Evolutionary conservation across 345 rosid genomes (phyloP), one percentile per base, ranked within the genome.

Genomic region (Schrenkiella parvula): DNA sequence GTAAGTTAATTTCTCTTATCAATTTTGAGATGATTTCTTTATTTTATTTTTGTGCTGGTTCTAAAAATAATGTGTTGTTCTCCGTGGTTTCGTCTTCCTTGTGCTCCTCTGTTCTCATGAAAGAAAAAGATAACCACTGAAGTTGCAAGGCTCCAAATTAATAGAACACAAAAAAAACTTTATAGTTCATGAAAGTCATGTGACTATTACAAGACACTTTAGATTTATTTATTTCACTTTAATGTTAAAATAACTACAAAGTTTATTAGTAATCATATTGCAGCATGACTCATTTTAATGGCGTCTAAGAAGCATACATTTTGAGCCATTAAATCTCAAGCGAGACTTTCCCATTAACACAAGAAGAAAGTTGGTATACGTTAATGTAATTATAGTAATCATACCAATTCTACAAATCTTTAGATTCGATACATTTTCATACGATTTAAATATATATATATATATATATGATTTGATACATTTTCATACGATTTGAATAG

Each of bases 281-380:
- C 26, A 44, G 25, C 75, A 46, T 55, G 66, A 69, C 59, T 37
- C 17, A 47, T 44, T 54, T 76, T 56, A 70, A 66, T 70, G 80
- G 75, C 71, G 39, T 70, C 66, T 63, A 70, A 37, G 53, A 62
- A 69, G 35, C 71, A 70, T 12, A 18, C 62, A 76, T 47, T 76
- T 63, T 76, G 75, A 56, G 48, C 80, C 80, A 31, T 70, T 63
- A 76, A 63, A 54, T 38, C 10, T 13, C 53, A 46, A 38, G 15
- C n/a, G 37, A 62, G 71, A 76, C 75, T 70, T 76, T 76, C 34
- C 71, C 75, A 76, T 69, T 46, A 70, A 46, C 74, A 35, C 59
- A 69, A 70, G 66, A 46, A 69, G 66, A 63, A 55, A 70, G 71
- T 70, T 70, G 66, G 66, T 44, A n/a, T n/a, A 26, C 47, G 28